Evolutionary conservation across 768 basidiomycete species (phyloP), one percentile per base, ranked within the genome.

Genomic region (Trametes villosa): DNA sequence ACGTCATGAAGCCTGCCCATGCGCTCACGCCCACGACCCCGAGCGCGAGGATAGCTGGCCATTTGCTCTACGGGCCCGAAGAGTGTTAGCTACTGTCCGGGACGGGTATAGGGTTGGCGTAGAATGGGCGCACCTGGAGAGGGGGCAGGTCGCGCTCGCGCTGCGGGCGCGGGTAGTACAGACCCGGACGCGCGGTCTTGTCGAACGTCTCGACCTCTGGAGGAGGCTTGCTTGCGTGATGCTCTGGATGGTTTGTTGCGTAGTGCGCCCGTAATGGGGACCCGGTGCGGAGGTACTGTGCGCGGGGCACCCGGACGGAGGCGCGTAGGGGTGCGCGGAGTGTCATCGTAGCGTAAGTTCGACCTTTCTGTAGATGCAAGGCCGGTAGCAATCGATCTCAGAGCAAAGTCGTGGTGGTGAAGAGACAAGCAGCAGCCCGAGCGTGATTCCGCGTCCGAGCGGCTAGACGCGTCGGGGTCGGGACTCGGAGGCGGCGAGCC

Each of bases 1-100:
- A 86, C 29, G 81, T 78, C 65, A 91, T 79, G 71, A 93, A 93
- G 8, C 78, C 79, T 3, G 75, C 83, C 91, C 91, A 92, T 8
- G 80, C 83, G 1, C 83, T 70, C 2, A 88, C 72, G 17, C 89
- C 91, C 7, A 83, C 58, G 0, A 76, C 74, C 18, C 79, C 76
- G 42, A 84, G 73, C 0, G 76, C 81, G 34, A 86, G 74, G 20
- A 85, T 68, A 22, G 79, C 67, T 0, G 89, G 88, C 89, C 89
- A 91, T 69, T 75, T 78, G 59, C 68, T 68, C 74, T 76, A 44
- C 7, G 45, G 29, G 12, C 7, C 8, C 36, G 18, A 7, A 15
- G 36, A n/a, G 3, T 3, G 11, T 29, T 38, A 59, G 44, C 20
- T 20, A 3, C 13, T 33, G 30, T 45, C 30, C 18, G 2, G 26